phyloP scores from a whole-genome alignment of 371 early-diverging fungal species.

The Dentiscutata heterogama region DNA sequence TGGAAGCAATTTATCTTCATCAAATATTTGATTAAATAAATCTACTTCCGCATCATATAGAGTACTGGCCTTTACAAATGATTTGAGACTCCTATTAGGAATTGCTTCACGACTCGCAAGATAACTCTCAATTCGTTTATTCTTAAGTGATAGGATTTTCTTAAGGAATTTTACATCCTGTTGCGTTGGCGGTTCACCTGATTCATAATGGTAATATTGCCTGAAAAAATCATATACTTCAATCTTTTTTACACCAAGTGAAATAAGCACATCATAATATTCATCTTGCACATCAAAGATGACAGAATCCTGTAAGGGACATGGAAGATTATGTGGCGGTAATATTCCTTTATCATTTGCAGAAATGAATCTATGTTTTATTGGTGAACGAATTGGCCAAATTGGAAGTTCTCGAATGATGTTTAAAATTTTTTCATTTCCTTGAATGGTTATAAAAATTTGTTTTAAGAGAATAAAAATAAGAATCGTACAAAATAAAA shows the following conservation, averaged over 20 bases:
- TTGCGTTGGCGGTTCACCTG: too few species aligned
- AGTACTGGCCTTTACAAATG: conserved; percentile 3
- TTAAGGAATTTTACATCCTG: not conserved
- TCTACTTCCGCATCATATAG: not conserved
- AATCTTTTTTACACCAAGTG: too few species aligned
- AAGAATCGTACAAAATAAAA: not conserved
- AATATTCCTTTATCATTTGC: not conserved
- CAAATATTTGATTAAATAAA: conserved; percentile 10
- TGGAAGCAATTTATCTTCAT: conserved; percentile 1
- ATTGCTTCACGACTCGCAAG: not conserved
- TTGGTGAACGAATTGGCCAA: conserved; percentile 14
- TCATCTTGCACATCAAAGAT: too few species aligned
- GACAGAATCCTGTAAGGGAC: not conserved
- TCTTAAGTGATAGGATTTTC: not conserved
- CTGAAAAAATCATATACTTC: too few species aligned
- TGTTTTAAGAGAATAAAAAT: not conserved
- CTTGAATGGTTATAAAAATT: not conserved
- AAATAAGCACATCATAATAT: too few species aligned
- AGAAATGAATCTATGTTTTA: not conserved
- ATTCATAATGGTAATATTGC: too few species aligned
- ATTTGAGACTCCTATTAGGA: not conserved
- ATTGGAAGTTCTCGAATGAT: not conserved
- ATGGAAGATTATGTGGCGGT: not conserved
- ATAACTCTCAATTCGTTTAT: not conserved
- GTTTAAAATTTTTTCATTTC: not conserved